These are phyloP conservation scores for Cryphonectria nitschkei DNA, from an alignment of 2,329 filamentous ascomycete species.

Conservation along the genomic window DNA sequence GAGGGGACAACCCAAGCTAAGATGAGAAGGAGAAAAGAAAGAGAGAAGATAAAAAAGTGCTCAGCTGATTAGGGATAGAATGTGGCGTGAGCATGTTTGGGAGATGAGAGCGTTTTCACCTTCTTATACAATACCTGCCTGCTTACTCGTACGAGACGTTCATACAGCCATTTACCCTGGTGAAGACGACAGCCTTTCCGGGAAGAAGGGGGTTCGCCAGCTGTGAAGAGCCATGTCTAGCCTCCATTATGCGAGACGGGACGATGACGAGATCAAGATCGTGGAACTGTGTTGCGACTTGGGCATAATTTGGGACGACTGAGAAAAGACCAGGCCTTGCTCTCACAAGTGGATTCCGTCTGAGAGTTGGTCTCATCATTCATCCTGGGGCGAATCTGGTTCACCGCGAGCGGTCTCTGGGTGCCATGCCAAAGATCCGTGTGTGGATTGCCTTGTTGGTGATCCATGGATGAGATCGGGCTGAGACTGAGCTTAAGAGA, in stretches of 20 bases:
- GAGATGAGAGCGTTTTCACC: constrained; percentile 18
- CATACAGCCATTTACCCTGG: neutral
- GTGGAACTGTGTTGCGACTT: neutral
- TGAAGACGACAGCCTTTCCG: neutral
- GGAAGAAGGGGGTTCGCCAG: neutral
- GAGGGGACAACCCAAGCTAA: constrained; percentile 3
- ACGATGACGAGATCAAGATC: neutral
- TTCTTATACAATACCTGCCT: constrained; percentile 22
- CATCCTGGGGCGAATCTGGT: neutral
- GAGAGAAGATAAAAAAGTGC: neutral
- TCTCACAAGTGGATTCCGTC: constrained; percentile 1
- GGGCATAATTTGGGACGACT: neutral
- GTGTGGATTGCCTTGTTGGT: neutral
- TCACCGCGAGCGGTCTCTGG: neutral
- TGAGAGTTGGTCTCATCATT: constrained; percentile 10
- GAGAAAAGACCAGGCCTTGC: neutral
- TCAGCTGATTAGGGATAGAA: constrained; percentile 21
- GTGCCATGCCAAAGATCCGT: too few relatives aligned
- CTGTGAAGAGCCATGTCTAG: neutral
- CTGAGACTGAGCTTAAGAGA: neutral
- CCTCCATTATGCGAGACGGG: neutral
- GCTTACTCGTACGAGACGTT: neutral
- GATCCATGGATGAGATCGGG: neutral
- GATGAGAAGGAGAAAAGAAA: neutral
- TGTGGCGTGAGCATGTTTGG: constrained; percentile 28